A percentile compares a stretch with the other conserved stretches of the same genome.
Evolutionary conservation across 495 filamentous ascomycete genomes (phyloP).

Genomic region (Amorphotheca resinae): DNA sequence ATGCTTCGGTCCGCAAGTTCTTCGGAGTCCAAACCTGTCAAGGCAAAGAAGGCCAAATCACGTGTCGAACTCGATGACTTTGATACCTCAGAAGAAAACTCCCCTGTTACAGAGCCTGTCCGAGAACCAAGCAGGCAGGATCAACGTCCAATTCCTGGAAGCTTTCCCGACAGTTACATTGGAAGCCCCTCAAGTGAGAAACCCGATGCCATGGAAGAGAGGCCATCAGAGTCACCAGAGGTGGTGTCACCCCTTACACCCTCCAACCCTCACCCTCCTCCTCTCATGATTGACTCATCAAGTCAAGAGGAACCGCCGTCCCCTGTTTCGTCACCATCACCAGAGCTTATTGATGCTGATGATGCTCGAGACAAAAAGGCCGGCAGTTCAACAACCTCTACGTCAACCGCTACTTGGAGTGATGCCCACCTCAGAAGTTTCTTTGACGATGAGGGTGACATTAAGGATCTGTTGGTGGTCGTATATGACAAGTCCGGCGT

Average conservation of each 20-base stretch:
- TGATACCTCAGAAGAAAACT: constrained; percentile 32
- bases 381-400: constrained; percentile 30
- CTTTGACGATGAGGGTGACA: constrained; percentile 83
- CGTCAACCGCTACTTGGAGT: constrained; percentile 57
- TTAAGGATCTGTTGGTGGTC: constrained; percentile 79
- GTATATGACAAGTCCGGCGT: constrained; percentile 83
- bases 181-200: constrained; percentile 22
- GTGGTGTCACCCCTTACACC: constrained; percentile 48
- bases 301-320: constrained; percentile 52
- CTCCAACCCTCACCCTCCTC: constrained; percentile 27
- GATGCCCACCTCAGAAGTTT: constrained; percentile 76
- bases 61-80: constrained; percentile 38
- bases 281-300: constrained; percentile 51
- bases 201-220: constrained; percentile 25
- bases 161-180: constrained; percentile 28
- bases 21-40: constrained; percentile 34
- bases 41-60: constrained; percentile 36
- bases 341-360: constrained; percentile 46
- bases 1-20: constrained; percentile 22
- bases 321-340: constrained; percentile 53
- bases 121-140: constrained; percentile 17
- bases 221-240: constrained; percentile 66
- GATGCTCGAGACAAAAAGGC: constrained; percentile 26
- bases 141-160: constrained; percentile 23
- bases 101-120: constrained; percentile 20